These are phyloP conservation scores for Amylocystis lapponica DNA, from an alignment of 768 basidiomycete species.

Conservation along the genomic window DNA sequence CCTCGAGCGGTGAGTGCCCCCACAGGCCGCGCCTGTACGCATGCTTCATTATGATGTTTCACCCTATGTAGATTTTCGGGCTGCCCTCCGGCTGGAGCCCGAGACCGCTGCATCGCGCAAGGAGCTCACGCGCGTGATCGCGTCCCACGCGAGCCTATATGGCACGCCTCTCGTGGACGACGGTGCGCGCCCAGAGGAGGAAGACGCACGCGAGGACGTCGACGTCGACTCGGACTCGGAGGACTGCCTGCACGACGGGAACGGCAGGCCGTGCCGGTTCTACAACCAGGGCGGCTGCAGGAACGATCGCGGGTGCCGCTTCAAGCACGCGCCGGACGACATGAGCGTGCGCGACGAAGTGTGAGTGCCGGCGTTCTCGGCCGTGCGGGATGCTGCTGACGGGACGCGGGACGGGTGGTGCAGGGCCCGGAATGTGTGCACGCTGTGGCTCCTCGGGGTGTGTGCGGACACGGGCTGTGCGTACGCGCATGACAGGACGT, in stretches of 20 bases:
- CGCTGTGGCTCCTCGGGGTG: constrained; percentile 31
- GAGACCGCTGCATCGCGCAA: constrained; percentile 13
- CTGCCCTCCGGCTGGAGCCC: constrained; percentile 23
- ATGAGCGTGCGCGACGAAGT: constrained; percentile 50
- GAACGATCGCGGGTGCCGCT: constrained; percentile 36
- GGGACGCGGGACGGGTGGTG: too few species aligned
- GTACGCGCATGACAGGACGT: constrained; percentile 43
- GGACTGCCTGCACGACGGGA: constrained; percentile 47
- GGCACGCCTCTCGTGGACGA: background rate
- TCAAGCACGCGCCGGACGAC: constrained; percentile 49
- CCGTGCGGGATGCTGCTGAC: too few species aligned
- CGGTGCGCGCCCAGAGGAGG: constrained; percentile 9
- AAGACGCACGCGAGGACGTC: constrained; percentile 30
- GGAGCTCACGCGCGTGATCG: too few species aligned
- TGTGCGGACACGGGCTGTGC: constrained; percentile 37
- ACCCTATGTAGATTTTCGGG: constrained; percentile 23
- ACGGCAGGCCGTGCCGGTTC: constrained; percentile 47
- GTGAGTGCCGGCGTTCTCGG: too few species aligned
- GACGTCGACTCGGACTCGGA: constrained; percentile 47
- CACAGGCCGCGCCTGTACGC: background rate
- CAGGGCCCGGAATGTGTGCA: constrained; percentile 51
- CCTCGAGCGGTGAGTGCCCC: constrained; percentile 23
- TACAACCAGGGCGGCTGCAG: constrained; percentile 51
- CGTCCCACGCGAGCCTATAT: constrained; percentile 1
- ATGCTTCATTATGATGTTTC: background rate